Base-by-base conservation (phyloP, 2,329 filamentous ascomycete genomes). In the Pseudodiploospora longispora region DNA sequence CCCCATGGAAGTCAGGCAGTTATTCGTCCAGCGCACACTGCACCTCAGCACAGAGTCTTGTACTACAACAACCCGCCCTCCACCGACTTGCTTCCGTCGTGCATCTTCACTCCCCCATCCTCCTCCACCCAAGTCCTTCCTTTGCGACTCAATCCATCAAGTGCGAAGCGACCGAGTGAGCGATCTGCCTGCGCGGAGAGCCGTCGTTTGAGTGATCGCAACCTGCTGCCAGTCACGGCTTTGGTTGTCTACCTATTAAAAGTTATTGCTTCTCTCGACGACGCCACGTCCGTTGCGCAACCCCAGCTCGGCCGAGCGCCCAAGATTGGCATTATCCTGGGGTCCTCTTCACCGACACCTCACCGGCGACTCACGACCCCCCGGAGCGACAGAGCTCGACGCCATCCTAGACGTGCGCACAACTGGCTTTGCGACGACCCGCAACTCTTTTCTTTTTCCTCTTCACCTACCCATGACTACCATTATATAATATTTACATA, bases 21-120 rank as follows among this genome's bases (percentile, higher is more conserved):
- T 19, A 19, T 19, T 19, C 19, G 19, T 19, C 19, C 19, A 19
- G 32, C 9, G 32, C 32, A n/a, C 32, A 34, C 35, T 46, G 38
- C 43, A 32, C 34, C 35, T 38, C 10, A 27, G 43, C 39, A 28
- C 42, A 19, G 19, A 19, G 19, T 19, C 19, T 19, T 19, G 19
- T 19, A 19, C 19, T 19, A 19, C 19, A 19, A 19, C 19, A 19
- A 19, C 29, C 29, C 9, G 19, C 19, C 9, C 45, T 42, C 48
- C 49, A 51, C 47, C 40, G 44, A 39, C 51, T 37, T 50, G 46
- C 52, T 34, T 40, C 12, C 32, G 41, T 33, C 45, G 37, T 42
- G 37, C 44, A 37, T 38, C 32, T 38, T 40, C 44, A 30, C 42
- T 44, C 45, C 45, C 45, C 45, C 41, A 41, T 47, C 41, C 45